Conservation (phyloP, 768 basidiomycete species). For the Suillus plorans region DNA sequence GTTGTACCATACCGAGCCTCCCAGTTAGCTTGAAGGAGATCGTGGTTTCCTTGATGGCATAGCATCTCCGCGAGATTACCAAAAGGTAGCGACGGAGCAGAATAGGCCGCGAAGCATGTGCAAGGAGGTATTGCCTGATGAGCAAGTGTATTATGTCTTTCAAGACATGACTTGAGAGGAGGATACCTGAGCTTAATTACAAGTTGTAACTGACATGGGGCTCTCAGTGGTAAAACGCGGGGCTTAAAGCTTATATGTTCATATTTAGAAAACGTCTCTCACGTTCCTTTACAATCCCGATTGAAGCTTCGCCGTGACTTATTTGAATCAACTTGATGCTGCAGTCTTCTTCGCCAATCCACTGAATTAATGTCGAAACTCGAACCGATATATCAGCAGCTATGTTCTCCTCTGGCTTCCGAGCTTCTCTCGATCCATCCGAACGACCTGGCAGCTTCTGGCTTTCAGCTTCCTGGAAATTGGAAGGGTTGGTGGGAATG, state of each 20-base stretch:
- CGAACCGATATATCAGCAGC: constrained; percentile 5
- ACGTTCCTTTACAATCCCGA: no score
- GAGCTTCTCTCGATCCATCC: constrained; percentile 45
- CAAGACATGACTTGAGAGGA: constrained; percentile 27
- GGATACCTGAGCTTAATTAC: neutral
- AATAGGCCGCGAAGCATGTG: constrained; percentile 47
- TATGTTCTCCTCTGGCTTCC: constrained; percentile 1
- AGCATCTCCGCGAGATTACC: constrained; percentile 50
- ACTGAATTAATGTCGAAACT: constrained; percentile 2
- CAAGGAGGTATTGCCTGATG: constrained; percentile 47
- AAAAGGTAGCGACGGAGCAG: constrained; percentile 44
- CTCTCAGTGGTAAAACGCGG: neutral
- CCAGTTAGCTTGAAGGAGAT: constrained; percentile 45
- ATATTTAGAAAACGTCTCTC: no score
- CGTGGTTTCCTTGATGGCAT: constrained; percentile 58
- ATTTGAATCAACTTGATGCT: neutral
- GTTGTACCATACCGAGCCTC: constrained; percentile 45
- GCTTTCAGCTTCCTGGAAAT: constrained; percentile 17
- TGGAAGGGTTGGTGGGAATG: constrained; percentile 41
- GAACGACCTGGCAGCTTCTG: constrained; percentile 38
- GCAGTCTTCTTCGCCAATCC: constrained; percentile 1
- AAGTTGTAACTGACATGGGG: constrained; percentile 4
- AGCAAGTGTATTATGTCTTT: constrained; percentile 42
- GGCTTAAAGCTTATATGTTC: no score
- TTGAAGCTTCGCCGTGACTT: neutral